These are phyloP conservation scores for Tetrahymena malaccensis DNA, from an alignment of 73 alveolate genomes.

Conservation along the genomic window DNA sequence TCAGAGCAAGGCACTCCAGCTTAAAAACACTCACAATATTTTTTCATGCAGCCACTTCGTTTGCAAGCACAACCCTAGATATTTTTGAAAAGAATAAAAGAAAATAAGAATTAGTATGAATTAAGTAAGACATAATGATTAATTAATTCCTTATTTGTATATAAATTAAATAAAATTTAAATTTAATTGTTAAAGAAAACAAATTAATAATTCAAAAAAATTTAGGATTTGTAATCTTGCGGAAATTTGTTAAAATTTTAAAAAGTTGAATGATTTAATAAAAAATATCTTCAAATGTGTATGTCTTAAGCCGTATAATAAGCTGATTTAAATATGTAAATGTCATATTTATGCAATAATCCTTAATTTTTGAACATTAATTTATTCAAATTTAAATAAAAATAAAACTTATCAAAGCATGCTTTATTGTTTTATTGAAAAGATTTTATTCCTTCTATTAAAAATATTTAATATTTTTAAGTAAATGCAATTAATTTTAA, in stretches of 20 bases:
- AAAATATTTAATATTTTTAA: background rate
- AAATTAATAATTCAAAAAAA: background rate
- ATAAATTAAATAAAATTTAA: background rate
- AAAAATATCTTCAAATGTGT: background rate
- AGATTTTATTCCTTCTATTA: background rate
- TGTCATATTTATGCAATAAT: background rate
- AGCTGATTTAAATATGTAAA: background rate
- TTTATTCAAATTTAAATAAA: too few species aligned
- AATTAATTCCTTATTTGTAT: background rate
- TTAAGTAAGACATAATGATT: background rate
- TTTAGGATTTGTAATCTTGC: background rate
- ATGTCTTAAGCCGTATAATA: background rate
- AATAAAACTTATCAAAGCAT: background rate
- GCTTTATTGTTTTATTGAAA: background rate
- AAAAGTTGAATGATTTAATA: background rate
- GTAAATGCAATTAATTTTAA: background rate
- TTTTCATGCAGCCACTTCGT: conserved; percentile 79
- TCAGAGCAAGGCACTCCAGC: conserved; percentile 74
- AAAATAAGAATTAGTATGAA: background rate
- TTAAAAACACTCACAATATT: conserved; percentile 90
- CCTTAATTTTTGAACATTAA: background rate
- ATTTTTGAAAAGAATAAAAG: background rate
- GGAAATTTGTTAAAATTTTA: background rate
- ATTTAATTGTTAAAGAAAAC: background rate
- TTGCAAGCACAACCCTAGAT: conserved; percentile 86